Evolutionary conservation across 148 eudicot genomes (phyloP), one percentile per base, ranked within the genome.

Genomic region (Oxyria digyna): DNA sequence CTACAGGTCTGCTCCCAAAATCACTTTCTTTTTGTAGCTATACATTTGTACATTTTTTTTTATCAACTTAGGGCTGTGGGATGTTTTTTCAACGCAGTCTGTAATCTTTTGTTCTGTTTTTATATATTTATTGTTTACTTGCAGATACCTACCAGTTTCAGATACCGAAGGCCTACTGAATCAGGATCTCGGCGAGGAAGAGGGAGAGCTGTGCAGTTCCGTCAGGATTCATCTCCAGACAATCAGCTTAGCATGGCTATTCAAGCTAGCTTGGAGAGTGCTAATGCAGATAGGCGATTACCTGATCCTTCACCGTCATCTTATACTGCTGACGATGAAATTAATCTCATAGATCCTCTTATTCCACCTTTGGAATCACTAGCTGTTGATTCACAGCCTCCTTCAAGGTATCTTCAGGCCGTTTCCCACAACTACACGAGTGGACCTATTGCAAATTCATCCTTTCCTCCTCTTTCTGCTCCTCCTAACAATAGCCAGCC

Each of bases 91-190:
- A 26, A n/a, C 13, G 33, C 63, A 26, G 26, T 27, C 35, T 57
- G 8, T 57, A 27, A 57, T 27, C 38, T 31, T 14, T 59, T 23
- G 10, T 11, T 10, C 20, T 50, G 59, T 20, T 55, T 55, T 26
- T n/a, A 8, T 1, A 1, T 15, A 29, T 13, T 29, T 59, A 50
- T 8, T 50, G 10, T 67, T 59, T 67, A 18, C 55, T 45, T 50
- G 35, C 76, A 94, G 97, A 82, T 94, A 78, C 99, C 99, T 23
- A 85, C 91, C 68, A 90, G 97, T 78, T 94, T 94, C 72, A 80
- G 85, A 73, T 94, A 88, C 70, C 85, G 85, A 55, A 81, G 91
- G 69, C 76, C 74, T 68, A 82, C 71, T 79, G 99, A 85, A 72
- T 78, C 84, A 6, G 91, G 81, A 38, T 76, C 71, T 78, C 95